Conservation (phyloP, 1,284 basidiomycete species). For the Trametes pubescens region DNA sequence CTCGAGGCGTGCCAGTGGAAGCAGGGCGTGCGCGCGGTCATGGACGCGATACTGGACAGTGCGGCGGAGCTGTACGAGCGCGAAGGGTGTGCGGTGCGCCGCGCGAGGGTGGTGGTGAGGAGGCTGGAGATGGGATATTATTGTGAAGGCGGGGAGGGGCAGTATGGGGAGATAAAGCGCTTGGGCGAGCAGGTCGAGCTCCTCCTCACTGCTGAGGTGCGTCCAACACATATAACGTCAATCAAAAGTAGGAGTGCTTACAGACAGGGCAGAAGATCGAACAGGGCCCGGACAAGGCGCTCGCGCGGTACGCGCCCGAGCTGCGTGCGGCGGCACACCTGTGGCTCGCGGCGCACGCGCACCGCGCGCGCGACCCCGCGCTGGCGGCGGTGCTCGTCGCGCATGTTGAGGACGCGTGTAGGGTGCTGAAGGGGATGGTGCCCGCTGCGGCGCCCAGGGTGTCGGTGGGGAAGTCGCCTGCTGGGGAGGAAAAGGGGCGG, state of each 20-base stretch:
- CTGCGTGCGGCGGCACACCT: conserved; percentile 61
- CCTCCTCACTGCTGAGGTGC: conserved; percentile 53
- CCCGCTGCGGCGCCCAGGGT: conserved; percentile 25
- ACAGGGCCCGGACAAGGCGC: conserved; percentile 48
- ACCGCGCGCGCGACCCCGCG: conserved; percentile 53
- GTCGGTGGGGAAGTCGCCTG: too few relatives aligned
- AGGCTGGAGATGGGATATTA: conserved; percentile 64
- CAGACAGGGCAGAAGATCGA: conserved; percentile 40
- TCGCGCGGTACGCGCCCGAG: conserved; percentile 52
- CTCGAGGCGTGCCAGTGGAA: conserved; percentile 65
- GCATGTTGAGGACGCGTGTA: conserved; percentile 61
- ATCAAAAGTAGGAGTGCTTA: neutral
- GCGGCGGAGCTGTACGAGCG: conserved; percentile 57
- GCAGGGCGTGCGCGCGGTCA: conserved; percentile 52
- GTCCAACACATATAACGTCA: conserved; percentile 7
- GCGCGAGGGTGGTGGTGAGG: conserved; percentile 59
- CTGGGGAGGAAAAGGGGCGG: conserved; percentile 12
- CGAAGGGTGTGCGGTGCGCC: conserved; percentile 57
- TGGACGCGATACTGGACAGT: conserved; percentile 55
- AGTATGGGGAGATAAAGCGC: conserved; percentile 39
- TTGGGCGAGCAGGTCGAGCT: conserved; percentile 55
- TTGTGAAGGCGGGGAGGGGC: conserved; percentile 26
- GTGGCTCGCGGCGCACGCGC: conserved; percentile 73
- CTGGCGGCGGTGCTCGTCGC: conserved; percentile 52
- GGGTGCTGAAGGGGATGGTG: conserved; percentile 52